Evolutionary conservation across 2,329 filamentous ascomycete species (phyloP), one percentile per base, ranked within the genome.

Genomic region (Neoascochyta sp.): DNA sequence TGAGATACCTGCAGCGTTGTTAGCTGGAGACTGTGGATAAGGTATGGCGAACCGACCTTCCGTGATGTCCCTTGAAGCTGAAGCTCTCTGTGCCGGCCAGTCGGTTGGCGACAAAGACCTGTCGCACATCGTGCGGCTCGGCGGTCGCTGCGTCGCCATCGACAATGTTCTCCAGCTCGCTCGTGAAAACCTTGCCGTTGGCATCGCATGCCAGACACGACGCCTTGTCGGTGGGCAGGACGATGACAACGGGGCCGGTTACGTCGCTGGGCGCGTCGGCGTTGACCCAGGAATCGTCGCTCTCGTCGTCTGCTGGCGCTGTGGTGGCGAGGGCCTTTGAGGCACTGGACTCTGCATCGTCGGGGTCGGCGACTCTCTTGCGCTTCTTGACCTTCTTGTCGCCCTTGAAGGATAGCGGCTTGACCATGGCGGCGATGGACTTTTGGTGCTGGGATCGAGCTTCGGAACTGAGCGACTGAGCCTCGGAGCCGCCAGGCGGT

Each of bases 351-450:
- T 64, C 60, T 9, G 63, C 60, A 16, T 69, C 64, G 37, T 71
- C 67, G 23, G 77, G 70, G 23, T 68, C 68, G 29, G 71, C 69
- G 26, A 74, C 66, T 49, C 85, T 80, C 74, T 95, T 95, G 62
- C 87, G 78, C 73, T 95, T 95, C 66, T 92, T 95, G 19, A 78
- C 69, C 68, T 92, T 92, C 66, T 93, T 95, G 68, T 98, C 92
- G 71, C 92, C 92, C 68, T 98, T 98, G 74, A 98, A 98, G 27
- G 80, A 74, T 36, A 98, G 76, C 26, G 90, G 81, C 63, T 94
- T 95, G 50, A 94, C 82, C 85, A 92, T 92, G 40, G 22, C 27
- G 16, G 34, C 21, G 42, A 28, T 22, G 24, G 24, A 27, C 29
- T 27, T 24, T 22, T 42, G 24, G 41, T 43, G 33, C 30, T 33